These are phyloP conservation scores for Saksenaea oblongispora DNA, from an alignment of 371 early-diverging fungal species.

Conservation along the genomic window DNA sequence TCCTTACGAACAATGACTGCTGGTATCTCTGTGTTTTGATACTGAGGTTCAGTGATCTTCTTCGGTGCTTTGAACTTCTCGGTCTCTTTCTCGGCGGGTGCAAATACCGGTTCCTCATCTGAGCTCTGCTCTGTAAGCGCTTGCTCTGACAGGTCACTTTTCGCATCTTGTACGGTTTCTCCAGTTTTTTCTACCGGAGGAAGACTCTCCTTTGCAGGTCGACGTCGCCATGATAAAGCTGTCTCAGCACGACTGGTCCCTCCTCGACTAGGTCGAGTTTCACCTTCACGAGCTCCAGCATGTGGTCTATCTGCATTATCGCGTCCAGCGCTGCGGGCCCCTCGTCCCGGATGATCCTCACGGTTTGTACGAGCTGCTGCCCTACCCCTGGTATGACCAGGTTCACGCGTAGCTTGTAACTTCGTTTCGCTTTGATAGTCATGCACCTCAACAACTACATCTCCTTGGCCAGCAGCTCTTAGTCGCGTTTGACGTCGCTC, in stretches of 20 bases:
- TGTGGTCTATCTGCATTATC: neutral
- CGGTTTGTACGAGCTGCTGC: neutral
- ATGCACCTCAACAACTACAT: neutral
- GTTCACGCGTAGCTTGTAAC: neutral
- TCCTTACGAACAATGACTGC: neutral
- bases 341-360: neutral
- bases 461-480: neutral
- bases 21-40: neutral
- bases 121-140: neutral
- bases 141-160: neutral
- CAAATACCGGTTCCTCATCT: neutral
- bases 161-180: neutral
- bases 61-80: neutral
- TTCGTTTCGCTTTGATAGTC: slow-evolving; percentile 4
- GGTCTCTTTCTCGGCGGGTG: neutral
- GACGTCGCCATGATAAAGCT: neutral
- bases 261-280: neutral
- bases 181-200: neutral
- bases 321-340: neutral
- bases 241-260: neutral
- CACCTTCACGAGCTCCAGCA: neutral
- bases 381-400: neutral
- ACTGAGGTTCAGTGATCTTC: neutral
- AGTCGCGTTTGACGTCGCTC: neutral
- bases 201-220: neutral